Conservation (phyloP, 2,329 filamentous ascomycete species). For the Lachnellula suecica region DNA sequence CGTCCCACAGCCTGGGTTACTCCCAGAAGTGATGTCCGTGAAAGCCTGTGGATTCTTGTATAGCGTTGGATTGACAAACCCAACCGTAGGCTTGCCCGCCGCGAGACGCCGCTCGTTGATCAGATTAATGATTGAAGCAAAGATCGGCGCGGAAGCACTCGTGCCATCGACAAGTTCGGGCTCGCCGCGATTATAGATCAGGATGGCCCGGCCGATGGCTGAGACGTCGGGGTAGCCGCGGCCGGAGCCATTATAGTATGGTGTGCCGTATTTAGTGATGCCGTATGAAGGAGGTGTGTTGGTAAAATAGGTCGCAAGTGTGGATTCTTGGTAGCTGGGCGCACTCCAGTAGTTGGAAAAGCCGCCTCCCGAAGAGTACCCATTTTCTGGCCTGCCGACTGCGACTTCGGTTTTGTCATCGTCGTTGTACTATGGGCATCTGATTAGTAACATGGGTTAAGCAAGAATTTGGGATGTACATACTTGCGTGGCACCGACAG, state of each 20-base stretch:
- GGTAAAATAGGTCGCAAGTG: slow-evolving; percentile 24
- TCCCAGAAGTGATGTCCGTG: slow-evolving; percentile 33
- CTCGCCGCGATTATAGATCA: slow-evolving; percentile 42
- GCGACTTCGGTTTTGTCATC: slow-evolving; percentile 46
- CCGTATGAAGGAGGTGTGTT: slow-evolving; percentile 22
- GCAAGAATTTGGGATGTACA: slow-evolving; percentile 33
- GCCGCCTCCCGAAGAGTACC: slow-evolving; percentile 66
- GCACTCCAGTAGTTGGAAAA: slow-evolving; percentile 58
- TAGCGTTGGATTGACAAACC: slow-evolving; percentile 43
- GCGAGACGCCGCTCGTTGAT: slow-evolving; percentile 41
- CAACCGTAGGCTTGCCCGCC: slow-evolving; percentile 38
- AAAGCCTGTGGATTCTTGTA: slow-evolving; percentile 25
- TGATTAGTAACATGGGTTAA: slow-evolving; percentile 21
- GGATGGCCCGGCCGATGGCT: slow-evolving; percentile 42
- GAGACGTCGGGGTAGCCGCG: slow-evolving; percentile 48
- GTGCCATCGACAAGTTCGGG: slow-evolving; percentile 49
- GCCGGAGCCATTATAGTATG: slow-evolving; percentile 46
- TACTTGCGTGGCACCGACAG: slow-evolving; percentile 52
- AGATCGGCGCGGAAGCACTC: slow-evolving; percentile 41
- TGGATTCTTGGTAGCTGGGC: slow-evolving; percentile 45
- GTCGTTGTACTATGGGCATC: neutral
- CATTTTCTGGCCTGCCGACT: neutral
- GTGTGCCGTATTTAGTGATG: slow-evolving; percentile 26
- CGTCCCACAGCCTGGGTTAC: slow-evolving; percentile 27
- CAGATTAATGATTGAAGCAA: slow-evolving; percentile 40